Base-by-base conservation (phyloP, 176 grass and related monocot genomes). In the Oryza rufipogon region DNA sequence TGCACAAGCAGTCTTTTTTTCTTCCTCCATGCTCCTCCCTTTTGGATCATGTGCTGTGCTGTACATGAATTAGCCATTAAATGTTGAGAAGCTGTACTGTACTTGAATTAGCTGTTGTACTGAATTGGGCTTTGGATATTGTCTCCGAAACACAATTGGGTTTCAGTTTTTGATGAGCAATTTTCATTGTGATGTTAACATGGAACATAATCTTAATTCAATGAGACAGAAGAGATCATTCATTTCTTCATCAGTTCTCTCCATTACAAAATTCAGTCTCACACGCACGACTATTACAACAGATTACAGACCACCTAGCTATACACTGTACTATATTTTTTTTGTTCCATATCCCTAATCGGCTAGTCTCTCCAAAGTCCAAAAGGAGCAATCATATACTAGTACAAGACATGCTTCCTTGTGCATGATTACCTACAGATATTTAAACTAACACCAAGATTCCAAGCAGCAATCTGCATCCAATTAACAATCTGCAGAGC, bases 361-460 rank as follows among this genome's bases (percentile, higher is more conserved):
- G 25, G 25, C 15, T 32, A 73, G 32, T 45, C 17, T 77, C 48
- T 81, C 36, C 34, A 25, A 61, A 58, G 16, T 19, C 45, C 51
- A 56, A 74, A 81, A 25, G 49, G 38, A 25, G 48, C 65, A 70
- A 76, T 82, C 71, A 76, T 82, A 48, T 3, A 20, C 74, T 33
- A 32, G 30, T 32, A 51, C 41, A 76, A 82, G 39, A 39, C 73
- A 77, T 87, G 86, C 65, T 45, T 77, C 49, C 39, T 0, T 13
- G 79, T 51, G 7, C 32, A 82, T 87, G 86, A 87, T 87, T 82
- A 70, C 65, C 11, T 66, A 60, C 60, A 47, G 75, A 71, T 25
- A 71, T 34, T 10, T 38, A 44, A 87, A 75, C 46, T 13, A 76
- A 81, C 5, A 82, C 71, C 71, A 77, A 77, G 49, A 87, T 87